These are phyloP conservation scores for Castanea crenata DNA, from an alignment of 306 rosid genomes.

Conservation along the genomic window DNA sequence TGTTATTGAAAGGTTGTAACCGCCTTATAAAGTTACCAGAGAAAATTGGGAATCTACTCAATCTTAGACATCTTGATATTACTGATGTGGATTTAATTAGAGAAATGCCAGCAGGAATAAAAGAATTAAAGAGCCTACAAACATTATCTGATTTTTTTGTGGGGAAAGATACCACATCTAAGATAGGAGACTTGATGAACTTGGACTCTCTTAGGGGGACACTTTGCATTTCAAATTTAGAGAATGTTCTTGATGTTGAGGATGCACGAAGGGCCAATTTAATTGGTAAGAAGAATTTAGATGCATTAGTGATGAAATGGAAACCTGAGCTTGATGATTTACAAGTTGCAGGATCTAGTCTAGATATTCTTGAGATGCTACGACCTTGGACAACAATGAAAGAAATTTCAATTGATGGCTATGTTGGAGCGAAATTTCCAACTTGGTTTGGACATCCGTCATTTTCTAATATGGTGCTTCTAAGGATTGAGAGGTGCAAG, in stretches of 20 bases:
- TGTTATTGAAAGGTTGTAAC: neutral
- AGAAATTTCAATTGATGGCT: neutral
- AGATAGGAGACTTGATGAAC: neutral
- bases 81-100: too few relatives aligned
- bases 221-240: neutral
- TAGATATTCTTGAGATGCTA: neutral
- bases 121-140: neutral
- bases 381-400: neutral
- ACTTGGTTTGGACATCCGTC: neutral
- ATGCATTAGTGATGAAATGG: neutral
- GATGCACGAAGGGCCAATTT: conserved; percentile 6
- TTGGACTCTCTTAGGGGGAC: neutral
- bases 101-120: neutral
- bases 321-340: neutral
- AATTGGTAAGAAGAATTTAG: neutral
- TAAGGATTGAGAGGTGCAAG: neutral
- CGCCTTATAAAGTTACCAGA: neutral
- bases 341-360: too few relatives aligned
- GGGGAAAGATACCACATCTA: too few relatives aligned
- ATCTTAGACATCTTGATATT: too few relatives aligned
- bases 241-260: neutral
- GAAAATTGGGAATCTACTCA: neutral
- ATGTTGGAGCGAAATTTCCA: neutral
- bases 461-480: neutral
- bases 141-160: too few relatives aligned